A percentile compares a stretch with the other conserved stretches of the same genome.
Evolutionary conservation across 805 yeast species (phyloP).

Genomic region (Candida tibetensis): DNA sequence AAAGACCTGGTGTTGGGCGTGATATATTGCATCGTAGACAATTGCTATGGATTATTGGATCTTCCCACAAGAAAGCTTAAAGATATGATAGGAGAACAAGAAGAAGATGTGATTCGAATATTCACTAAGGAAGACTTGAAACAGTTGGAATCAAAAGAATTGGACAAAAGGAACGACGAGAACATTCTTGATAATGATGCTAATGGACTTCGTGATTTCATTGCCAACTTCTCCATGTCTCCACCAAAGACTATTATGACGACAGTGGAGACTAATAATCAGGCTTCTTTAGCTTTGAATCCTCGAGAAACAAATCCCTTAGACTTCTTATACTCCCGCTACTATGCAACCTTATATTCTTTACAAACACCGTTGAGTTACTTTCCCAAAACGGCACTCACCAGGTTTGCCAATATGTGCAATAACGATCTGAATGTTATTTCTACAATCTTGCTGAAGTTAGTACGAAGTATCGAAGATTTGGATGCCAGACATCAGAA

Average conservation of each 20-base stretch:
- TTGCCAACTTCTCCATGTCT: slow-evolving; percentile 15
- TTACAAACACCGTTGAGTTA: slow-evolving; percentile 40
- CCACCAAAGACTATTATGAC: slow-evolving; percentile 10
- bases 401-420: slow-evolving; percentile 46
- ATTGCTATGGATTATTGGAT: slow-evolving; percentile 12
- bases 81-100: slow-evolving; percentile 3
- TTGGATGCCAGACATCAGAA: slow-evolving; percentile 45
- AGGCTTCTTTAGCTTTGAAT: neutral
- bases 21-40: slow-evolving; percentile 11
- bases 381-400: slow-evolving; percentile 49
- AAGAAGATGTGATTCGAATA: too few relatives aligned
- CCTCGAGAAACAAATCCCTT: slow-evolving; percentile 25
- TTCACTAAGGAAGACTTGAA: too few relatives aligned
- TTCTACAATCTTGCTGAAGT: slow-evolving; percentile 23
- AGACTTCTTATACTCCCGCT: slow-evolving; percentile 31
- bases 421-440: slow-evolving; percentile 16
- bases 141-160: too few relatives aligned
- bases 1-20: slow-evolving; percentile 13
- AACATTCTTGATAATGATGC: too few relatives aligned
- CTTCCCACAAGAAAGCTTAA: slow-evolving; percentile 9
- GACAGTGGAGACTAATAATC: too few relatives aligned
- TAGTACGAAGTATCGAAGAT: slow-evolving; percentile 32
- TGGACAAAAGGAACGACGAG: too few relatives aligned
- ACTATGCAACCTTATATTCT: slow-evolving; percentile 37
- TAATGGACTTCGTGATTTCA: too few relatives aligned